phyloP scores from a whole-genome alignment of 768 basidiomycete species.

The Phanerochaete carnosa region DNA sequence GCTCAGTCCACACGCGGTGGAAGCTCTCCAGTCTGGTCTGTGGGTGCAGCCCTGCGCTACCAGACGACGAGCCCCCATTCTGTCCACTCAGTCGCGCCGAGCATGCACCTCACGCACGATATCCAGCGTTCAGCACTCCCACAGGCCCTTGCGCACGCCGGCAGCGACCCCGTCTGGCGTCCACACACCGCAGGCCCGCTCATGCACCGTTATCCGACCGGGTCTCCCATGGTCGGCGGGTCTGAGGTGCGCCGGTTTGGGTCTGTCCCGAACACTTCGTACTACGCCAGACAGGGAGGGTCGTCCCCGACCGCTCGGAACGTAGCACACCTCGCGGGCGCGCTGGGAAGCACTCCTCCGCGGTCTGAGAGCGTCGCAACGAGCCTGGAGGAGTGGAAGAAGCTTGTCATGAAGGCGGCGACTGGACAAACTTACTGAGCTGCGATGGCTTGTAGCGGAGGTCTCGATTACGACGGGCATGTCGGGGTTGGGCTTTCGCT shows the following conservation, averaged over 20 bases:
- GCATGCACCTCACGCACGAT: conserved; percentile 18
- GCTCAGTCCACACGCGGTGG: too few relatives aligned
- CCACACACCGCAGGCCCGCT: conserved; percentile 17
- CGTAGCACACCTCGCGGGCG: conserved; percentile 11
- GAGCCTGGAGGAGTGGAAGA: conserved; percentile 10
- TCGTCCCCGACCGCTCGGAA: neutral
- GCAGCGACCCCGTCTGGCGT: conserved; percentile 15
- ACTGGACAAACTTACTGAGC: neutral
- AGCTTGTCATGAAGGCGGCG: conserved; percentile 11
- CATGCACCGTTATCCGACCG: conserved; percentile 2
- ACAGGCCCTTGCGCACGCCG: conserved; percentile 14
- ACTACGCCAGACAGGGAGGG: neutral
- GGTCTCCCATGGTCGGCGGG: conserved; percentile 10
- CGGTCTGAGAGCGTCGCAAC: neutral
- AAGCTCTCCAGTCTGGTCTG: too few relatives aligned
- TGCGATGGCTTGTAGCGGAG: neutral
- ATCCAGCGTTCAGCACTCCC: conserved; percentile 9
- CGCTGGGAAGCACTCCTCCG: conserved; percentile 13
- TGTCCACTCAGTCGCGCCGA: conserved; percentile 22
- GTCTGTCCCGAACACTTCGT: conserved; percentile 13
- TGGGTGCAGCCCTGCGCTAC: conserved; percentile 2
- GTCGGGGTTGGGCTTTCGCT: too few relatives aligned
- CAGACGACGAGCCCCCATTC: conserved; percentile 17
- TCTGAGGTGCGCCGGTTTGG: conserved; percentile 20
- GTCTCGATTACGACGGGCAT: too few relatives aligned